Evolutionary conservation across 129 eudicot genomes (phyloP).

Genomic region (Centrapalus pauciflorus): DNA sequence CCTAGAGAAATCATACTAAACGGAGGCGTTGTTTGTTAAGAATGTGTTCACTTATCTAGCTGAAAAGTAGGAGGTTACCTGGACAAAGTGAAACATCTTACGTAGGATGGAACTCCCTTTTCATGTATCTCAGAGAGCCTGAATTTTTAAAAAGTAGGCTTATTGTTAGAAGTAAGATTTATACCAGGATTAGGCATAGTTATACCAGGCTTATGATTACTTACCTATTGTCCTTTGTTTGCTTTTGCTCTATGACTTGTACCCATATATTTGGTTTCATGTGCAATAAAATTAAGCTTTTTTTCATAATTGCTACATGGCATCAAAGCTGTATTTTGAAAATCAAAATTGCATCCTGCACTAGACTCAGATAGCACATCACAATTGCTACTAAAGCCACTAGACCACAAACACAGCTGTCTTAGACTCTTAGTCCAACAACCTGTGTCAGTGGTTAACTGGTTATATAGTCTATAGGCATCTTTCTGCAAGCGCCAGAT

Average conservation of each 20-base stretch:
- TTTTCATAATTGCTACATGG: neutral
- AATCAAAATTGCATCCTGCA: neutral
- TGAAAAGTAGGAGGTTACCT: neutral
- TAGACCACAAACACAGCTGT: neutral
- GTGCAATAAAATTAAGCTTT: neutral
- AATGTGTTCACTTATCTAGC: neutral
- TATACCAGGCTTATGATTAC: neutral
- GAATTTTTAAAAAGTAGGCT: neutral
- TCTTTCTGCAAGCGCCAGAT: neutral
- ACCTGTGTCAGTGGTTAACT: neutral
- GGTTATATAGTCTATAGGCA: too few relatives aligned
- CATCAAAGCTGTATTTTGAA: neutral
- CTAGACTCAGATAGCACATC: neutral
- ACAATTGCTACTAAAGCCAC: neutral
- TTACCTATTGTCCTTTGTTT: neutral
- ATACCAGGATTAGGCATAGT: neutral
- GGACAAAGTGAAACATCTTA: neutral
- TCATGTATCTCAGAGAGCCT: neutral
- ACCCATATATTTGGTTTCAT: neutral
- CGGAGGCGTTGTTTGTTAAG: neutral
- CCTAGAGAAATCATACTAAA: neutral
- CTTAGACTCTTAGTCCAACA: neutral
- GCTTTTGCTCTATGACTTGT: neutral
- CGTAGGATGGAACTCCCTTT: neutral
- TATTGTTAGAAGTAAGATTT: neutral